Base-by-base conservation (phyloP, 2,329 filamentous ascomycete species). In the Eutypa lata region DNA sequence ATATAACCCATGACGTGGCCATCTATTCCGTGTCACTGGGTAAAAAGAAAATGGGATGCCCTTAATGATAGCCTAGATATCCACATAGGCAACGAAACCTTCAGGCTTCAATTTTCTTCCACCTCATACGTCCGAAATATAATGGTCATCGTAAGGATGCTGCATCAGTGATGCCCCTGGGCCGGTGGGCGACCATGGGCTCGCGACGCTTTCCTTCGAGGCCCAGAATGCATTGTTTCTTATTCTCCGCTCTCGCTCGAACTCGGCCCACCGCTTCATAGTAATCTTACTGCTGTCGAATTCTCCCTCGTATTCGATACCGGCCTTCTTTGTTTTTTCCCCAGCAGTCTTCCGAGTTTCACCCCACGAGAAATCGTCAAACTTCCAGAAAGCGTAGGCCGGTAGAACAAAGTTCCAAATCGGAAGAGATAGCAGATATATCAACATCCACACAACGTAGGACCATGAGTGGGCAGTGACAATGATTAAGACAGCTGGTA, bases 241-340 rank as follows among this genome's bases (percentile, higher is more conserved):
- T 49, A 71, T 67, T 31, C 82, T 75, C 56, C 81, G 79, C 57
- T 85, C 82, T 18, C 82, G 76, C 78, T 99, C 94, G 68, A 97
- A 99, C 73, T 99, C 94, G 58, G 87, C 89, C 94, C 94, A 99
- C 63, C 94, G 79, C 80, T 96, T 97, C 94, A 99, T 99, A 37
- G 93, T 97, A 69, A 99, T 99, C 83, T 97, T 96, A 73, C 88
- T 95, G 71, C 89, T 95, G 73, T 99, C 95, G 65, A 99, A 99
- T 72, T 97, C 94, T 58, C 94, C 94, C 72, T 97, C 91, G 58
- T 88, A 88, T 66, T 93, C 92, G 57, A 91, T 86, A 31, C 90
- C 90, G 2, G 82, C 89, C 75, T 93, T 94, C 78, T 93, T 92
- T 14, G 84, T 87, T 76, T 89, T 90, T 67, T 96, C 93, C 26